Conservation (phyloP, 2,329 filamentous ascomycete species). For the Karstenula rhodostoma region DNA sequence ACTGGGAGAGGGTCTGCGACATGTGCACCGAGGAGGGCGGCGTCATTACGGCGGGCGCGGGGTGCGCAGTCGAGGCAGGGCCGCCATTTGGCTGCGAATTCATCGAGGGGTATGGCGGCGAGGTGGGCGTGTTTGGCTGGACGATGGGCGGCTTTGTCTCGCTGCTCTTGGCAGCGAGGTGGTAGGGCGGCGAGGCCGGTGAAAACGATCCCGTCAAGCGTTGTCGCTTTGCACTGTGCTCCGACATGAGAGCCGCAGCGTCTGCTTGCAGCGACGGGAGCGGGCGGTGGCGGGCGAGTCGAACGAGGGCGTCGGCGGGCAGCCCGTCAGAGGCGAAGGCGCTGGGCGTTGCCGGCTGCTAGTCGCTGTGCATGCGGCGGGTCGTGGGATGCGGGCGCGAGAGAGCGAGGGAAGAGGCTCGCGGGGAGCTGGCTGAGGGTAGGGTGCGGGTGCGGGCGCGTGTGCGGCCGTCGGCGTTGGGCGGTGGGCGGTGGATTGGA, state of each 20-base stretch:
- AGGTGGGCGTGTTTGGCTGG: slow-evolving; percentile 58
- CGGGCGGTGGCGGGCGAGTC: slow-evolving; percentile 34
- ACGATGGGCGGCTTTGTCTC: slow-evolving; percentile 52
- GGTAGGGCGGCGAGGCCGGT: slow-evolving; percentile 54
- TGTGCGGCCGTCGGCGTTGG: slow-evolving; percentile 12
- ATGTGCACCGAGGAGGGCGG: slow-evolving; percentile 55
- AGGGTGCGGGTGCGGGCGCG: slow-evolving; percentile 11
- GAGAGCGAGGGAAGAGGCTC: slow-evolving; percentile 6
- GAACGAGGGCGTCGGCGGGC: slow-evolving; percentile 23
- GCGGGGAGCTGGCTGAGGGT: slow-evolving; percentile 15
- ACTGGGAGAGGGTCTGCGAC: slow-evolving; percentile 46
- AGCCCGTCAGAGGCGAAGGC: slow-evolving; percentile 16
- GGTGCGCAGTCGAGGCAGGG: slow-evolving; percentile 36
- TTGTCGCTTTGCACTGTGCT: slow-evolving; percentile 49
- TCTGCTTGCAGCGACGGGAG: slow-evolving; percentile 16
- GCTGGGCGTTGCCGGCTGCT: slow-evolving; percentile 26
- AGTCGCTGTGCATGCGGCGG: slow-evolving; percentile 42
- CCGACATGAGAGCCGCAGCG: slow-evolving; percentile 42
- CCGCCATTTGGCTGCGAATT: slow-evolving; percentile 53
- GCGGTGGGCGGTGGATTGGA: slow-evolving; percentile 4
- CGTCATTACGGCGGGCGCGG: slow-evolving; percentile 43
- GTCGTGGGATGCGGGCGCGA: slow-evolving; percentile 16
- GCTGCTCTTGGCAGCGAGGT: slow-evolving; percentile 48
- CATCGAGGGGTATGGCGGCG: slow-evolving; percentile 57
- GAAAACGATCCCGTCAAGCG: slow-evolving; percentile 55